These are phyloP conservation scores for Diplodia intermedia DNA, from an alignment of 2,329 filamentous ascomycete species.

Conservation along the genomic window DNA sequence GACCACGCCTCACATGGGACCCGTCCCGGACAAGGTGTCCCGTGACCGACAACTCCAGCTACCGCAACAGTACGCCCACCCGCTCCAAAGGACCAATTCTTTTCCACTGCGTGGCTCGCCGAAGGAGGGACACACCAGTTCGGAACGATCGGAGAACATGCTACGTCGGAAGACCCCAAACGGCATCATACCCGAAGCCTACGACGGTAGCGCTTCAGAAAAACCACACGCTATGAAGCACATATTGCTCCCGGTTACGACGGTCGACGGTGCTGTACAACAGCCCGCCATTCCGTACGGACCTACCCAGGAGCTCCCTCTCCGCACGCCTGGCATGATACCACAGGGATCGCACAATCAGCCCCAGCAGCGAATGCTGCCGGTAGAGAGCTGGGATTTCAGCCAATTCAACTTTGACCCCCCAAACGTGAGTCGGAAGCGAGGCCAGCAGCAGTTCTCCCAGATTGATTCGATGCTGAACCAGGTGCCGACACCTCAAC, in stretches of 20 bases:
- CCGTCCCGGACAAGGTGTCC: conserved; percentile 30
- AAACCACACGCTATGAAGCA: conserved; percentile 83
- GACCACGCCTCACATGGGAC: conserved; percentile 34
- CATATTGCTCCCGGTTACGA: conserved; percentile 72
- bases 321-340: conserved; percentile 41
- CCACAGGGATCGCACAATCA: conserved; percentile 21
- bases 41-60: conserved; percentile 36
- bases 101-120: conserved; percentile 42
- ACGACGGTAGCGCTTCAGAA: conserved; percentile 77
- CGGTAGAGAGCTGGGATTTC: conserved; percentile 17
- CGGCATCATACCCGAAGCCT: conserved; percentile 89
- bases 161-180: conserved; percentile 91
- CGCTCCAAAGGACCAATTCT: conserved; percentile 48
- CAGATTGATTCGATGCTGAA: conserved; percentile 68
- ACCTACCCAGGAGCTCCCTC: conserved; percentile 47
- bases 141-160: conserved; percentile 70
- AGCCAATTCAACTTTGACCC: conserved; percentile 24
- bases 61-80: conserved; percentile 50
- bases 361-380: conserved; percentile 20
- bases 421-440: conserved; percentile 44
- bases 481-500: conserved; percentile 65
- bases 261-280: conserved; percentile 46
- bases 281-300: conserved; percentile 41
- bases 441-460: conserved; percentile 54
- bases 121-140: conserved; percentile 37